phyloP scores from a whole-genome alignment of 768 basidiomycete genomes.

The Podaxis mareebaensis region DNA sequence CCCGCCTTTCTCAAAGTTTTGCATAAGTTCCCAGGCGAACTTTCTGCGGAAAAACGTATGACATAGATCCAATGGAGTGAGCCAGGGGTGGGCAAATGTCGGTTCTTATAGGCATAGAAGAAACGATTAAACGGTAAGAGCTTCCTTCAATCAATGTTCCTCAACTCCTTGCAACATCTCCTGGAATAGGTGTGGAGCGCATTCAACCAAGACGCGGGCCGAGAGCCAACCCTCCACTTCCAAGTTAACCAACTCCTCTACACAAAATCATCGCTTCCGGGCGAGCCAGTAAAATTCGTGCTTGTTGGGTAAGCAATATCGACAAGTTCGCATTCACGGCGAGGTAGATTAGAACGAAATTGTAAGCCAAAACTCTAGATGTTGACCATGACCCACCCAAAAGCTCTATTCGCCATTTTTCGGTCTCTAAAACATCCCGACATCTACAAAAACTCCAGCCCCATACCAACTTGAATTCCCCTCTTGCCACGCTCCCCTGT shows the following conservation, averaged over 20 bases:
- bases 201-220: too few species aligned
- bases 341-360: not conserved
- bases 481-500: slow-evolving; percentile 65
- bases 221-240: too few species aligned
- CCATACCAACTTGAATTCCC: slow-evolving; percentile 82
- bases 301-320: not conserved
- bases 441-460: slow-evolving; percentile 70
- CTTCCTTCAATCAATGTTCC: too few species aligned
- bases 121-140: too few species aligned
- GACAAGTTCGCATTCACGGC: not conserved
- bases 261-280: not conserved
- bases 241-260: too few species aligned
- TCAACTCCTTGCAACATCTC: not conserved
- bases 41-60: not conserved
- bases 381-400: slow-evolving; percentile 7
- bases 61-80: not conserved
- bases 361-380: not conserved
- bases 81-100: not conserved
- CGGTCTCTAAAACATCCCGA: not conserved
- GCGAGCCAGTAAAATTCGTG: not conserved
- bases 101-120: too few species aligned
- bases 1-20: not conserved
- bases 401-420: not conserved
- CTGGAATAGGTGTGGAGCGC: not conserved
- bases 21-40: not conserved